Conservation (phyloP, 1,284 basidiomycete species). For the Bondarzewia mesenterica region DNA sequence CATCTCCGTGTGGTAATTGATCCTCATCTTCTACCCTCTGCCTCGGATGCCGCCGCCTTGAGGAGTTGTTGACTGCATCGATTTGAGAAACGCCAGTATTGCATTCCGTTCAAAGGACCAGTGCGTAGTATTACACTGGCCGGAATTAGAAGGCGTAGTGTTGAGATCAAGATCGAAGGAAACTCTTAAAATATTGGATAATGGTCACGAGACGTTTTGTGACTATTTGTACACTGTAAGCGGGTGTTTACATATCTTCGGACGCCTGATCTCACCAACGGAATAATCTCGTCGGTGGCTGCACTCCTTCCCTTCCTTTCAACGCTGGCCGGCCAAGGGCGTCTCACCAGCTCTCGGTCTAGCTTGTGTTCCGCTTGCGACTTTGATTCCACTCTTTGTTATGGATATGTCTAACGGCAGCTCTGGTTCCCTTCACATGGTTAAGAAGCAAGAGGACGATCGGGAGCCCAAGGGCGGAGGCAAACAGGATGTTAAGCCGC, state of each 20-base stretch:
- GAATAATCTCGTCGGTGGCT: not conserved
- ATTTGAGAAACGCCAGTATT: too few relatives aligned
- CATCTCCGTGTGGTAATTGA: too few relatives aligned
- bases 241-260: not conserved
- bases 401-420: constrained; percentile 26
- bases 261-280: not conserved
- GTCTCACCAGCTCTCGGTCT: constrained; percentile 8
- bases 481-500: constrained; percentile 58
- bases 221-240: not conserved
- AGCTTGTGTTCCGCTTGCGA: not conserved
- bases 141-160: too few relatives aligned
- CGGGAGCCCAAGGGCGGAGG: constrained; percentile 26
- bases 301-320: constrained; percentile 5
- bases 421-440: constrained; percentile 10
- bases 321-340: constrained; percentile 6
- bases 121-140: too few relatives aligned
- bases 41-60: too few relatives aligned
- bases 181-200: too few relatives aligned
- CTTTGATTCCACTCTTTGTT: not conserved
- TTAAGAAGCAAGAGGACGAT: constrained; percentile 39
- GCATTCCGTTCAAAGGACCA: too few relatives aligned
- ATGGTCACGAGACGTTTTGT: not conserved
- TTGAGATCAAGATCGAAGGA: too few relatives aligned
- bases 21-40: too few relatives aligned
- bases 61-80: too few relatives aligned